Percentiles rank a stretch among this genome's conserved stretches.
Evolutionary conservation across 208 protist species (phyloP).

Genomic region (Crithidia fasciculata): DNA sequence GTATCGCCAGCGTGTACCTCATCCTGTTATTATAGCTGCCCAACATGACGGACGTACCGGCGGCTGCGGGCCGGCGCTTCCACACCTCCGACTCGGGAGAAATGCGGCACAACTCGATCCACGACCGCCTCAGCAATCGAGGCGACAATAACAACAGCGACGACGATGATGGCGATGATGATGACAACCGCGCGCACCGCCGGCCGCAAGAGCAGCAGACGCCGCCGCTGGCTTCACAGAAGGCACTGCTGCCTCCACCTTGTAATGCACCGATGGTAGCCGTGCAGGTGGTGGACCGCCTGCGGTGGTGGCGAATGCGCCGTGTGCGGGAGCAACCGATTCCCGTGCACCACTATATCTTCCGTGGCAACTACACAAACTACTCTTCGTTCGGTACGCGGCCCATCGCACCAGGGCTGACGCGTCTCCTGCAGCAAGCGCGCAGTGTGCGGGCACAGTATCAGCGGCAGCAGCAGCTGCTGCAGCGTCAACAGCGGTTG

Average conservation of each 20-base stretch:
- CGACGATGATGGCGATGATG: conserved; percentile 1
- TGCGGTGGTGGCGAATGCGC: conserved; percentile 71
- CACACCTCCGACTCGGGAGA: conserved; percentile 17
- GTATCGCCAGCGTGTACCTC: too few relatives aligned
- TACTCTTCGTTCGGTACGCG: conserved; percentile 56
- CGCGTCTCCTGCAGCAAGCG: conserved; percentile 27
- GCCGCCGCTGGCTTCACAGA: conserved; percentile 1
- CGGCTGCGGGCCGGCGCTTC: conserved; percentile 8
- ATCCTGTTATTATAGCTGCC: too few relatives aligned
- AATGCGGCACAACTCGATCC: conserved; percentile 23
- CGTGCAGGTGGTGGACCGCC: conserved; percentile 69
- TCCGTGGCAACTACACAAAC: conserved; percentile 47
- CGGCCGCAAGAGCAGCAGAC: conserved; percentile 12
- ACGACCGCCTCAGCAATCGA: conserved; percentile 12
- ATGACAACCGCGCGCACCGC: not conserved
- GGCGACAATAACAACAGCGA: not conserved
- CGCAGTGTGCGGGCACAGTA: conserved; percentile 17
- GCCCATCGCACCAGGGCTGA: conserved; percentile 35
- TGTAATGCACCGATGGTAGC: conserved; percentile 14
- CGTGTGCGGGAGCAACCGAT: conserved; percentile 53
- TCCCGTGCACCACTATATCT: conserved; percentile 45
- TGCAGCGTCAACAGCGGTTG: conserved; percentile 17
- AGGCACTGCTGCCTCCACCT: not conserved
- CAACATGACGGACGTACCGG: conserved; percentile 8
- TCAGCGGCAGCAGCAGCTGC: conserved; percentile 10